phyloP scores from a whole-genome alignment of 352 stramenopile genomes.

The Thraustochytrium striatum region DNA sequence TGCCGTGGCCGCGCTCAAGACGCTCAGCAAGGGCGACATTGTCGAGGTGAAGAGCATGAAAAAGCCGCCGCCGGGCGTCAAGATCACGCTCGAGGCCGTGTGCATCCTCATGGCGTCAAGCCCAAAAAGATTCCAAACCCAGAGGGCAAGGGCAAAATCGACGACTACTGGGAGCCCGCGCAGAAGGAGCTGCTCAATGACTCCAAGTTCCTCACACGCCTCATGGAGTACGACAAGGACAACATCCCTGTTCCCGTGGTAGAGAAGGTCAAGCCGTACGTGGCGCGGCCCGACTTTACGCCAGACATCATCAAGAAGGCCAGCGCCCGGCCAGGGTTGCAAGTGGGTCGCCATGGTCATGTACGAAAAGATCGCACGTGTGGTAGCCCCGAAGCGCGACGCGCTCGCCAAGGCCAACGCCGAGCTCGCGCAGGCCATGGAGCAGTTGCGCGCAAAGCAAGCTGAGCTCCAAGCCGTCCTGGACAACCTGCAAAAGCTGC shows the following conservation, averaged over 20 bases:
- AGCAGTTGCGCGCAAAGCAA: constrained; percentile 78
- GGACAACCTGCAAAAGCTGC: constrained; percentile 80
- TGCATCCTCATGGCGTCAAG: constrained; percentile 89
- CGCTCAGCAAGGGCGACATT: constrained; percentile 86
- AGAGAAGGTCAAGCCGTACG: constrained; percentile 76
- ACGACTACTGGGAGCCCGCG: constrained; percentile 87
- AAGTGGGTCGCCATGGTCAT: constrained; percentile 93
- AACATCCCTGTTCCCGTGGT: constrained; percentile 80
- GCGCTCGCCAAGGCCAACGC: constrained; percentile 79
- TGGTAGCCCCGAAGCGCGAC: constrained; percentile 85
- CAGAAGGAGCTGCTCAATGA: constrained; percentile 87
- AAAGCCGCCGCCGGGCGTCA: constrained; percentile 85
- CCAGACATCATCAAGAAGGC: constrained; percentile 89
- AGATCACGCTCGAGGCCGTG: constrained; percentile 88
- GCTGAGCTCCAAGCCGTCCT: constrained; percentile 80
- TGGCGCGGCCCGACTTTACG: constrained; percentile 80
- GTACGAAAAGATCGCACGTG: constrained; percentile 85
- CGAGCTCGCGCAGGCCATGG: constrained; percentile 75
- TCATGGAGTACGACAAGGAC: constrained; percentile 92
- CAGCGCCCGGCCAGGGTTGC: constrained; percentile 85
- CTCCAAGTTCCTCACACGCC: constrained; percentile 81
- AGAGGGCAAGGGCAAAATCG: constrained; percentile 79
- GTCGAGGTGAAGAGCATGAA: constrained; percentile 94
- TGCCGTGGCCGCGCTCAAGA: constrained; percentile 82
- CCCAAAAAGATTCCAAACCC: constrained; percentile 85